Evolutionary conservation across 139 green algal genomes (phyloP).

Genomic region (Trebouxia sp.): DNA sequence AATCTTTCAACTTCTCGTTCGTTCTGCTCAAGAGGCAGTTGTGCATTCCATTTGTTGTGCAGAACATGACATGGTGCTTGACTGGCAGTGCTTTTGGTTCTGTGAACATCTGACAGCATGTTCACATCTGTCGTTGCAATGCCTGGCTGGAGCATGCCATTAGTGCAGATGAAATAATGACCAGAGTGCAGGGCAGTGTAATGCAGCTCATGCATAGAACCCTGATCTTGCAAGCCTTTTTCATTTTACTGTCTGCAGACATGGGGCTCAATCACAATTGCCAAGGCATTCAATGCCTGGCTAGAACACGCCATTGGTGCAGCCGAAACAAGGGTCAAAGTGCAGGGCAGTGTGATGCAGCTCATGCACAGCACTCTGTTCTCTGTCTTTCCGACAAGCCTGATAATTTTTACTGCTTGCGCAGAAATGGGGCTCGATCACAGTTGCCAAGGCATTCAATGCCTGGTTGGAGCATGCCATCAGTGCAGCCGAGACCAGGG

Average conservation of each 20-base stretch:
- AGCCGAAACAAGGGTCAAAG: neutral
- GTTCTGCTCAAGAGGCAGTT: too few species aligned
- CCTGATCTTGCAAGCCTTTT: neutral
- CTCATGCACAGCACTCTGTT: neutral
- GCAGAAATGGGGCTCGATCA: neutral
- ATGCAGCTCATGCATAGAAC: neutral
- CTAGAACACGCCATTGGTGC: neutral
- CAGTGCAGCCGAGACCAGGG: neutral
- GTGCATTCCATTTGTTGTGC: too few species aligned
- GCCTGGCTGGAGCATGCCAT: neutral
- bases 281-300: neutral
- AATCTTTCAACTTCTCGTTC: too few species aligned
- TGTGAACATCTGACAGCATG: too few species aligned
- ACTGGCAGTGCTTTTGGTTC: too few species aligned
- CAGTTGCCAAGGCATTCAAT: neutral
- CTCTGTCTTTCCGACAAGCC: constrained; percentile 14
- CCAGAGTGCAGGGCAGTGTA: neutral
- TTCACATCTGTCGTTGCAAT: too few species aligned
- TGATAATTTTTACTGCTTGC: too few species aligned
- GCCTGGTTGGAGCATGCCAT: neutral
- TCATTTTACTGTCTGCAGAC: constrained; percentile 7
- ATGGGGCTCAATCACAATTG: neutral
- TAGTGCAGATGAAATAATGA: neutral
- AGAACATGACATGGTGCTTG: too few species aligned
- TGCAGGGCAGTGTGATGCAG: neutral